Percentiles rank a stretch among this genome's conserved stretches.
These are phyloP conservation scores for Salix exigua DNA, from an alignment of 345 rosid species.

Conservation along the genomic window DNA sequence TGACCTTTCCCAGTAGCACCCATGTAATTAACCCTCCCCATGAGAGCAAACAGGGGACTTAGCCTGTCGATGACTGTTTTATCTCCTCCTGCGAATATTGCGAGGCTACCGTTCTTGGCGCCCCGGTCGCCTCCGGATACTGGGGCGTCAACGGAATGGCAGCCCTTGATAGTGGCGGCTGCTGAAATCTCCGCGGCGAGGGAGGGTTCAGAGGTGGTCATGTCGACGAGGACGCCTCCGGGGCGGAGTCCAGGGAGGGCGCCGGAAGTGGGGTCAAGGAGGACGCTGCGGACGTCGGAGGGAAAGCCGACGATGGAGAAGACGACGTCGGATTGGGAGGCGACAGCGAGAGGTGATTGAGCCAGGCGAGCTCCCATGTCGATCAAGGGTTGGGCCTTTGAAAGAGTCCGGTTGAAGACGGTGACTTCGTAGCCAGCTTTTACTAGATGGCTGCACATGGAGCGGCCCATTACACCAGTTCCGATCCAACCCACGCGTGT, in stretches of 20 bases:
- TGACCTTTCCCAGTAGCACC: conserved; percentile 79
- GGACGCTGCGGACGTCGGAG: conserved; percentile 78
- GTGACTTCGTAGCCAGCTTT: conserved; percentile 72
- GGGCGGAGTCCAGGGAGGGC: conserved; percentile 68
- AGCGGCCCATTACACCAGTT: conserved; percentile 82
- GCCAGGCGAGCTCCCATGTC: conserved; percentile 70
- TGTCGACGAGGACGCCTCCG: conserved; percentile 79
- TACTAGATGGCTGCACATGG: conserved; percentile 78
- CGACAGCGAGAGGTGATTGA: conserved; percentile 58
- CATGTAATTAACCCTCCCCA: conserved; percentile 84
- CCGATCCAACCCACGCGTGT: conserved; percentile 93
- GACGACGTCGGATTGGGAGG: conserved; percentile 71
- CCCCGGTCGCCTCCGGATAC: conserved; percentile 79
- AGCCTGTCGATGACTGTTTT: conserved; percentile 38
- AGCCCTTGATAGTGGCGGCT: conserved; percentile 49
- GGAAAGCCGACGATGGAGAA: conserved; percentile 95
- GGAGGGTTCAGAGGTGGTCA: conserved; percentile 96
- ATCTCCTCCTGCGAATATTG: conserved; percentile 81
- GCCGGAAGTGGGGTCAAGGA: conserved; percentile 64
- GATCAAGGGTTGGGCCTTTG: conserved; percentile 76
- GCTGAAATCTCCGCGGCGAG: conserved; percentile 66
- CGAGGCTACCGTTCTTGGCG: conserved; percentile 58
- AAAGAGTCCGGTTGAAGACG: conserved; percentile 77
- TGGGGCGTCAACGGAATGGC: conserved; percentile 74
- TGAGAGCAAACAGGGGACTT: conserved; percentile 51